These are phyloP conservation scores for Penicillium sp. DNA, from an alignment of 2,329 filamentous ascomycete genomes.

Conservation along the genomic window DNA sequence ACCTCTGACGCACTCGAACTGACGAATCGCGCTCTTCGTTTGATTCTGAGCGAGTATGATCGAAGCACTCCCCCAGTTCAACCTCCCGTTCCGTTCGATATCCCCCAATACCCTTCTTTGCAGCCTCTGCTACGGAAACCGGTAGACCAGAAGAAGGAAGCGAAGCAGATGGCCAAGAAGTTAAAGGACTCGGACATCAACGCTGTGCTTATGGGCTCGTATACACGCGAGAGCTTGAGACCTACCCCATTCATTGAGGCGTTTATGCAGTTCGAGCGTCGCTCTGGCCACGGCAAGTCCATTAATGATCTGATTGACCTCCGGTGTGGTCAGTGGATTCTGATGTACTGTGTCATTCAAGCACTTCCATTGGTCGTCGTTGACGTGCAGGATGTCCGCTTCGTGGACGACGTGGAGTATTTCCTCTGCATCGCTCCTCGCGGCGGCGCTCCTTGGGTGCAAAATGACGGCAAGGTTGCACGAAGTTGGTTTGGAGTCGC, in stretches of 20 bases:
- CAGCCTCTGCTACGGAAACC: conserved; percentile 67
- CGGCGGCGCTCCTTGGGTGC: conserved; percentile 55
- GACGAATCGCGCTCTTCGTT: conserved; percentile 72
- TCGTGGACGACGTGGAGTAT: conserved; percentile 53
- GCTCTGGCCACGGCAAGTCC: conserved; percentile 48
- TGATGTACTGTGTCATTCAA: conserved; percentile 57
- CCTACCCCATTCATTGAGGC: conserved; percentile 53
- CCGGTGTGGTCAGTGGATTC: conserved; percentile 57
- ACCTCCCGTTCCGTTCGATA: conserved; percentile 88
- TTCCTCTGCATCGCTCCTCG: conserved; percentile 56
- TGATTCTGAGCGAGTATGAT: conserved; percentile 85
- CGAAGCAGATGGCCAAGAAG: conserved; percentile 71
- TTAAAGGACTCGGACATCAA: conserved; percentile 80
- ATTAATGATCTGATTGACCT: conserved; percentile 52
- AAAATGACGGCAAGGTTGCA: conserved; percentile 49
- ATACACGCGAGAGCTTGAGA: conserved; percentile 73
- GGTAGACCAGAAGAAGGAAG: conserved; percentile 73
- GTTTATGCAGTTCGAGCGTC: conserved; percentile 55
- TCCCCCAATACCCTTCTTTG: conserved; percentile 76
- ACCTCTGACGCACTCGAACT: conserved; percentile 59
- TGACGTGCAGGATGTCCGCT: conserved; percentile 53
- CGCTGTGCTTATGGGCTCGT: conserved; percentile 76
- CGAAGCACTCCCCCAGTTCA: conserved; percentile 85
- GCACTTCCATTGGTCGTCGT: conserved; percentile 55
- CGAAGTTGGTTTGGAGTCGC: conserved; percentile 60